A percentile compares a stretch with the other conserved stretches of the same genome.
phyloP scores from a whole-genome alignment of 768 basidiomycete genomes.

The Rhizopogon rudus region DNA sequence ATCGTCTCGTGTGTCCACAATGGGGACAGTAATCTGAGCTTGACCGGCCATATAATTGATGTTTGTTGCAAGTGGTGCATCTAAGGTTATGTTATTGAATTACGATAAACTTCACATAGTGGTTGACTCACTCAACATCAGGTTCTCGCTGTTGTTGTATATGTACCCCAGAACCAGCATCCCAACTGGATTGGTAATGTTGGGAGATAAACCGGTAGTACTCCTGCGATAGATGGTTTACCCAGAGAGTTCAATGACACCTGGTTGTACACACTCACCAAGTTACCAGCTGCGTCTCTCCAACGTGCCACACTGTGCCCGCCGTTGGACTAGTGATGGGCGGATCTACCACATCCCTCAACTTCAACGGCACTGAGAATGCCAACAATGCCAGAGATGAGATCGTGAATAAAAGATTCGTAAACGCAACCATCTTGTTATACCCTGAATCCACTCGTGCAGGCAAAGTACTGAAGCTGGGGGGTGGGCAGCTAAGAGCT shows the following conservation, averaged over 20 bases:
- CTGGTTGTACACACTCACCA: slow-evolving; percentile 32
- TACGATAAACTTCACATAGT: background rate
- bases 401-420: slow-evolving; percentile 18
- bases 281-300: slow-evolving; percentile 41
- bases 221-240: slow-evolving; percentile 32
- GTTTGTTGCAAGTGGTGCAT: slow-evolving; percentile 30
- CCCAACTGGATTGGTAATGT: slow-evolving; percentile 25
- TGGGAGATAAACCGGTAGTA: slow-evolving; percentile 19
- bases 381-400: slow-evolving; percentile 14
- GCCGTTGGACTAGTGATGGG: slow-evolving; percentile 40
- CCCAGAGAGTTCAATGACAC: slow-evolving; percentile 35
- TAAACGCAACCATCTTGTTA: slow-evolving; percentile 10
- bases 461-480: background rate
- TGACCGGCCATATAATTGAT: slow-evolving; percentile 27
- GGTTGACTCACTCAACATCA: slow-evolving; percentile 22
- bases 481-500: background rate
- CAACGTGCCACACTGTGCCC: slow-evolving; percentile 39
- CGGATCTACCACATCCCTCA: slow-evolving; percentile 44
- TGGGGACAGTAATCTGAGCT: slow-evolving; percentile 29
- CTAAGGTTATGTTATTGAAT: slow-evolving; percentile 10
- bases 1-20: slow-evolving; percentile 24
- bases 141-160: slow-evolving; percentile 25
- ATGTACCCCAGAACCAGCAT: slow-evolving; percentile 23
- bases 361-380: slow-evolving; percentile 26
- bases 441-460: background rate